Evolutionary conservation across 2,329 filamentous ascomycete species (phyloP).

Genomic region (Colletotrichum siamense): DNA sequence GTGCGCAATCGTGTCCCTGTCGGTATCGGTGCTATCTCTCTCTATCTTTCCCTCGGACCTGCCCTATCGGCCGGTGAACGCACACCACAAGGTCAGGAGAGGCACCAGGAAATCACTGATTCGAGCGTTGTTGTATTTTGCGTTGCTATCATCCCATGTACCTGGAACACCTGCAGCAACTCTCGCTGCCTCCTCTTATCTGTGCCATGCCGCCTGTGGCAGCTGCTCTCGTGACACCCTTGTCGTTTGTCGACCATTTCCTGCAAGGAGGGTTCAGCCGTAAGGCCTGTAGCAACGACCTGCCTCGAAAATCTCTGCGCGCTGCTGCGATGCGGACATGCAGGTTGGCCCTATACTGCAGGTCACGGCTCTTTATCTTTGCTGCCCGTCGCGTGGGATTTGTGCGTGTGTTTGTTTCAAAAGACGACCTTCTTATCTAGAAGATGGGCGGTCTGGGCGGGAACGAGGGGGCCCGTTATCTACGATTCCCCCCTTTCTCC

Average conservation of each 20-base stretch:
- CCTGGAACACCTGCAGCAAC: not conserved
- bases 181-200: not conserved
- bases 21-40: conserved; percentile 9
- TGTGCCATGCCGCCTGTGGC: not conserved
- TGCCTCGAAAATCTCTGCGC: not conserved
- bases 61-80: conserved; percentile 2
- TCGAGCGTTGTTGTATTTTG: not conserved
- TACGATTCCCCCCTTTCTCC: not conserved
- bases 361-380: conserved; percentile 1
- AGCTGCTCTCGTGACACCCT: not conserved
- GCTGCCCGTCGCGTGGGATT: not conserved
- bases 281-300: not conserved
- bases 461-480: not conserved
- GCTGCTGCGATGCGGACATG: not conserved
- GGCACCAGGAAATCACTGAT: not conserved
- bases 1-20: conserved; percentile 21
- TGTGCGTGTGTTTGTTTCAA: not conserved
- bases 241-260: not conserved
- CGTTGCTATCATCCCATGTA: not conserved
- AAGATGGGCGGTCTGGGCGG: conserved; percentile 6
- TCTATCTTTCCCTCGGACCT: conserved; percentile 19
- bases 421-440: conserved; percentile 8
- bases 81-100: not conserved
- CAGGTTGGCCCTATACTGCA: not conserved
- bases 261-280: not conserved